phyloP scores from a whole-genome alignment of 768 basidiomycete species.

The Lactarius pseudohatsudake region DNA sequence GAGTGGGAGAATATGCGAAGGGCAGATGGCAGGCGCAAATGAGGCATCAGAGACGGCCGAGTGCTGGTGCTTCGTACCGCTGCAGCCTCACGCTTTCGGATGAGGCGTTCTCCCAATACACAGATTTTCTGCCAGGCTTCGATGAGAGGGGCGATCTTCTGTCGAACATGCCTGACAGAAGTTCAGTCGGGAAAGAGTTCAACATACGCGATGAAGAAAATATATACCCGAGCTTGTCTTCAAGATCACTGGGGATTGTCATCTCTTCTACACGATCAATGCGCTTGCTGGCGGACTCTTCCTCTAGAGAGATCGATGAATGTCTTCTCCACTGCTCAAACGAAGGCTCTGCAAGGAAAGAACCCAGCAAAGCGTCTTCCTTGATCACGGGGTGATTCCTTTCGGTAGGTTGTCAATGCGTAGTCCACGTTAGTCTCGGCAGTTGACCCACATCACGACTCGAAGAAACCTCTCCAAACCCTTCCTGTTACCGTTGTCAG shows the following conservation, averaged over 20 bases:
- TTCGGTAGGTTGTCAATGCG: conserved; percentile 12
- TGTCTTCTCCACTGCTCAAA: conserved; percentile 90
- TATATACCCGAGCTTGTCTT: conserved; percentile 77
- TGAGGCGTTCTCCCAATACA: conserved; percentile 79
- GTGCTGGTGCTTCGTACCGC: conserved; percentile 72
- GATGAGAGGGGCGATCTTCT: conserved; percentile 72
- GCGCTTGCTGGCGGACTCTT: conserved; percentile 80
- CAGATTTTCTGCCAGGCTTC: conserved; percentile 93
- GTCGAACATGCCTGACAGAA: conserved; percentile 61
- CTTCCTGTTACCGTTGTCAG: conserved; percentile 47
- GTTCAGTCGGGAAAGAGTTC: conserved; percentile 2
- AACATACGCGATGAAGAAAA: not conserved
- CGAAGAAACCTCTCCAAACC: conserved; percentile 79
- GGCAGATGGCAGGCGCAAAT: conserved; percentile 56
- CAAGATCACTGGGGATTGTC: conserved; percentile 88
- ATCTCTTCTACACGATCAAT: conserved; percentile 85
- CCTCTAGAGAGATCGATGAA: conserved; percentile 72
- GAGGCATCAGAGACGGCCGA: conserved; percentile 67
- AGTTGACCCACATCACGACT: conserved; percentile 63
- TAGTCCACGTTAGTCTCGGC: conserved; percentile 2
- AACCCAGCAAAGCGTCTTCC: conserved; percentile 78
- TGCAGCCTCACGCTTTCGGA: conserved; percentile 89
- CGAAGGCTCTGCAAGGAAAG: conserved; percentile 79
- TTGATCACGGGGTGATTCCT: conserved; percentile 92
- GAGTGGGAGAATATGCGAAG: conserved; percentile 38